Evolutionary conservation across 106 monocot species (phyloP).

Genomic region (Platanthera zijinensis): DNA sequence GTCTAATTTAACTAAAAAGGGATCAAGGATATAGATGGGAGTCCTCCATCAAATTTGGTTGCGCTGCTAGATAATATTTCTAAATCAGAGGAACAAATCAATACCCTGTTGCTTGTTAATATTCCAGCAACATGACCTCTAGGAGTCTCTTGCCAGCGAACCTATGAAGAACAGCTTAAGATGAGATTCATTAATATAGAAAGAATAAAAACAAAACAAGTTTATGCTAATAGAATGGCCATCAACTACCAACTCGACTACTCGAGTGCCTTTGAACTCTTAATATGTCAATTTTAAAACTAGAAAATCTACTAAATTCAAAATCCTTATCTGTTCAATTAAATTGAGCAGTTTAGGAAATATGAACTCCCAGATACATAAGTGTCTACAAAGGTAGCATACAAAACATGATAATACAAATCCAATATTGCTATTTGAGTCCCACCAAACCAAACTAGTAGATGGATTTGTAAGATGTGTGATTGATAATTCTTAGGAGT

Average conservation of each 20-base stretch:
- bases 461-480: no score
- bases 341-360: background rate
- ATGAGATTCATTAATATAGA: background rate
- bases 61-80: conserved; percentile 80
- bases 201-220: background rate
- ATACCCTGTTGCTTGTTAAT: conserved; percentile 68
- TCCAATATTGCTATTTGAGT: no score
- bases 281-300: no score
- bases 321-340: background rate
- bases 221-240: background rate
- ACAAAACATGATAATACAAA: no score
- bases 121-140: conserved; percentile 95
- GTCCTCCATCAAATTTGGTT: conserved; percentile 69
- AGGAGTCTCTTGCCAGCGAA: conserved; percentile 89
- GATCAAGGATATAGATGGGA: conserved; percentile 83
- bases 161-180: conserved; percentile 32
- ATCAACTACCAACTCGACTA: background rate
- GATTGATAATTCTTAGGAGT: no score
- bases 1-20: background rate
- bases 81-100: conserved; percentile 83
- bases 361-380: background rate
- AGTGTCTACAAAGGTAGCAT: no score
- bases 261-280: background rate
- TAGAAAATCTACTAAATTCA: background rate
- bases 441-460: no score